A percentile compares a stretch with the other conserved stretches of the same genome.
Conservation (phyloP, 2,329 filamentous ascomycete genomes). For the Colletotrichum sp. region DNA sequence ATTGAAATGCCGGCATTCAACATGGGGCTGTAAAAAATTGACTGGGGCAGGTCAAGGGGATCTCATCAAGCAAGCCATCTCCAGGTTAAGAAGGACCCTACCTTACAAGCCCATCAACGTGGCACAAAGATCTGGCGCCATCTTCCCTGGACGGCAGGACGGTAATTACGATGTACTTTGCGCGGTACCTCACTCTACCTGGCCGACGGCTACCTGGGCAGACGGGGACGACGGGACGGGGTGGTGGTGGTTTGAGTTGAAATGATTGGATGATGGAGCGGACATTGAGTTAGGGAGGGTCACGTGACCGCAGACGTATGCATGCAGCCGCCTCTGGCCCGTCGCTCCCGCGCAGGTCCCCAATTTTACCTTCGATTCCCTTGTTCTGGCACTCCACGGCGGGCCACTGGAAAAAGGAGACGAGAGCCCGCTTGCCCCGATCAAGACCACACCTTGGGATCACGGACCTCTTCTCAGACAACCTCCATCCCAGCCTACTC, state of each 20-base stretch:
- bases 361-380: constrained; percentile 17
- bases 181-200: background rate
- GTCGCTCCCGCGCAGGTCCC: constrained; percentile 16
- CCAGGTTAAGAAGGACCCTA: background rate
- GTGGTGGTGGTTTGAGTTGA: background rate
- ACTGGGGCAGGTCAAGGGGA: background rate
- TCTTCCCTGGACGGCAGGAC: background rate
- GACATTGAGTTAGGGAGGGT: constrained; percentile 8
- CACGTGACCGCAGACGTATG: constrained; percentile 15
- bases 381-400: constrained; percentile 11
- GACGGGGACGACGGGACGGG: background rate
- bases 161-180: background rate
- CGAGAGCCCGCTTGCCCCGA: constrained; percentile 1
- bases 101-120: background rate
- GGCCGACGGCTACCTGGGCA: background rate
- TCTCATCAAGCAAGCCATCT: background rate
- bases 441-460: background rate
- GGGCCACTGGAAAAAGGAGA: background rate
- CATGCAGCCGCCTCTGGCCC: constrained; percentile 20
- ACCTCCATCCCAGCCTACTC: background rate
- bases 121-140: background rate
- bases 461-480: background rate
- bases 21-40: background rate
- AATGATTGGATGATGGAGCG: constrained; percentile 1
- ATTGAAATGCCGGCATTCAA: background rate